phyloP scores from a whole-genome alignment of 768 basidiomycete species.

The Austroboletus festivus region DNA sequence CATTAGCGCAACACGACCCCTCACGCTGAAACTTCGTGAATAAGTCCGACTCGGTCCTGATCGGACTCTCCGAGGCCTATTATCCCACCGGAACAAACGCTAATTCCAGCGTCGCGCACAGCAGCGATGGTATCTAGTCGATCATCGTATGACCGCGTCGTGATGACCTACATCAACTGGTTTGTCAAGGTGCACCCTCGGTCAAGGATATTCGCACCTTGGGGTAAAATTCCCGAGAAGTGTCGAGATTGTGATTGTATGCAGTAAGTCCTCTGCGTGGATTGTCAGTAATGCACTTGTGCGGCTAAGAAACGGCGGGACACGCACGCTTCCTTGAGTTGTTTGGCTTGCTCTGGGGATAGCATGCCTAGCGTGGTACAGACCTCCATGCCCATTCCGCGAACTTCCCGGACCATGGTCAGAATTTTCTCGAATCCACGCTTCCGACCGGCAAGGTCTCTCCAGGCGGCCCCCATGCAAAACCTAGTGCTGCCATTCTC shows the following conservation, averaged over 20 bases:
- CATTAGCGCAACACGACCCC: constrained; percentile 21
- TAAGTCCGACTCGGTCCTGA: constrained; percentile 86
- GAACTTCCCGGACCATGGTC: constrained; percentile 85
- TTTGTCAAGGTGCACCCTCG: neutral
- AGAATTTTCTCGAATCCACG: constrained; percentile 92
- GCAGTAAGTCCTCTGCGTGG: constrained; percentile 79
- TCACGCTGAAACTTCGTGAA: constrained; percentile 90
- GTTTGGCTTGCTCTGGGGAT: constrained; percentile 84
- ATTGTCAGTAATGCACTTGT: neutral
- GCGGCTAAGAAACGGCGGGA: neutral
- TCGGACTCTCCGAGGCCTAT: constrained; percentile 92
- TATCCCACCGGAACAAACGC: constrained; percentile 96
- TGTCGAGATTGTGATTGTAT: constrained; percentile 99
- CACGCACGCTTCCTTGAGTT: constrained; percentile 88
- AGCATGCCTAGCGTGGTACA: constrained; percentile 99
- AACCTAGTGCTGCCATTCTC: constrained; percentile 96
- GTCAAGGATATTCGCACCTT: constrained; percentile 45
- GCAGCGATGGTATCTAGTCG: constrained; percentile 85
- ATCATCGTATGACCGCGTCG: constrained; percentile 92
- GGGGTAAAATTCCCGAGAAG: constrained; percentile 95
- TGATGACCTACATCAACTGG: constrained; percentile 70
- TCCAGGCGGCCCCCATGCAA: constrained; percentile 99
- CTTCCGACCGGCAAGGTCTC: constrained; percentile 90
- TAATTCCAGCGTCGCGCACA: constrained; percentile 93
- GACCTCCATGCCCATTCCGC: constrained; percentile 98